Evolutionary conservation across 495 filamentous ascomycete species (phyloP).

Genomic region (Polyplosphaeria fusca): DNA sequence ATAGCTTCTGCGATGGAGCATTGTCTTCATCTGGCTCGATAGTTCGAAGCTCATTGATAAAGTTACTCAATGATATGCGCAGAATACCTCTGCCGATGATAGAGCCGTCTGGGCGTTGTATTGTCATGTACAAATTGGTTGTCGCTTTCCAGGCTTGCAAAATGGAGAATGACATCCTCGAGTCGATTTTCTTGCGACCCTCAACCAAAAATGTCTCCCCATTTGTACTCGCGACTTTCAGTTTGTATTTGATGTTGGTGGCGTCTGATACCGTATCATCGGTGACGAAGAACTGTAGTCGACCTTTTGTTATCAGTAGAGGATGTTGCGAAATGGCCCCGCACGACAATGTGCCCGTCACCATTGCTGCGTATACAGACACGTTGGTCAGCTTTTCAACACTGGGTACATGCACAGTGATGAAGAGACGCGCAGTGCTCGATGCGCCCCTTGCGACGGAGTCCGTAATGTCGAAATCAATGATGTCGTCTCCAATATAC

Average conservation of each 20-base stretch:
- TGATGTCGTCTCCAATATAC: constrained; percentile 51
- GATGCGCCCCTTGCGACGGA: constrained; percentile 51
- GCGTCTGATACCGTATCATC: constrained; percentile 55
- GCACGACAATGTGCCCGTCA: constrained; percentile 63
- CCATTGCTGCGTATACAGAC: constrained; percentile 51
- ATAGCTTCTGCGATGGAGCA: background rate
- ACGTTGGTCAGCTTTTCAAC: constrained; percentile 39
- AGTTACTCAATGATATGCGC: constrained; percentile 54
- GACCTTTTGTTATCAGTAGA: constrained; percentile 58
- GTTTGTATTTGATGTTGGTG: constrained; percentile 58
- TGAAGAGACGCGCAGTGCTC: constrained; percentile 58
- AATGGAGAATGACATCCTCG: constrained; percentile 53
- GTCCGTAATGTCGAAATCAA: constrained; percentile 55
- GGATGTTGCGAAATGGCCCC: constrained; percentile 52
- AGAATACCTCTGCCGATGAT: constrained; percentile 59
- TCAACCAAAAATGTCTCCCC: constrained; percentile 54
- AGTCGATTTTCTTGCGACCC: constrained; percentile 62
- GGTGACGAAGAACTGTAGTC: constrained; percentile 57
- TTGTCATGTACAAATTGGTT: constrained; percentile 59
- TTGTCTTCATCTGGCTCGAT: constrained; percentile 10
- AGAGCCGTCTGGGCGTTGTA: constrained; percentile 42
- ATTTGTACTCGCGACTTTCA: constrained; percentile 55
- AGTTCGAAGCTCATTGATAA: constrained; percentile 56
- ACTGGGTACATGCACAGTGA: constrained; percentile 55
- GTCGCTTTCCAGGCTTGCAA: constrained; percentile 59